Percentiles rank a stretch among this genome's conserved stretches.
Conservation (phyloP, 352 stramenopile genomes). For the Phytophthora melonis region DNA sequence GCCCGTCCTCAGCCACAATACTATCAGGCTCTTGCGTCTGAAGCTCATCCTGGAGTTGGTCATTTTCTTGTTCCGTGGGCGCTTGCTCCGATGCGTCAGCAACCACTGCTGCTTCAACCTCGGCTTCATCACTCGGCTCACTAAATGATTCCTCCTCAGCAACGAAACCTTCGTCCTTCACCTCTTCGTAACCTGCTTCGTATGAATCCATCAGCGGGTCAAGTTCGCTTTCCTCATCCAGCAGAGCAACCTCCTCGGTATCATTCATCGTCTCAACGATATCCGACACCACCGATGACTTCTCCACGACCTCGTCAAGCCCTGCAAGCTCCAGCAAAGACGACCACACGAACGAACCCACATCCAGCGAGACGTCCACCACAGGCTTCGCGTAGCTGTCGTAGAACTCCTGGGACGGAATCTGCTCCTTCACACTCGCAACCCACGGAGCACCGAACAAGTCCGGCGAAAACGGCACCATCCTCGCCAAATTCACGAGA, state of each 20-base stretch:
- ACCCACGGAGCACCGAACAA: conserved; percentile 47
- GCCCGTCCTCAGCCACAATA: background rate
- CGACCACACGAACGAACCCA: conserved; percentile 37
- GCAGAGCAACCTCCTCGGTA: background rate
- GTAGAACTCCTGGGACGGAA: conserved; percentile 45
- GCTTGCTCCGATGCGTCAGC: conserved; percentile 1
- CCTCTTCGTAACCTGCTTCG: conserved; percentile 10
- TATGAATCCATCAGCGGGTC: conserved; percentile 5
- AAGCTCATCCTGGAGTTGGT: background rate
- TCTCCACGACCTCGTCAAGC: conserved; percentile 11
- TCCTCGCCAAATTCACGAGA: conserved; percentile 34
- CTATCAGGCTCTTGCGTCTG: background rate
- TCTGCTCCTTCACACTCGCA: conserved; percentile 40
- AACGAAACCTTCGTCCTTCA: conserved; percentile 14
- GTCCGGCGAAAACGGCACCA: conserved; percentile 58
- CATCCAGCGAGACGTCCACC: conserved; percentile 43
- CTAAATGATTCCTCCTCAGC: background rate
- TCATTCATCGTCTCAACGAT: conserved; percentile 4
- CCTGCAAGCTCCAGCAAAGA: conserved; percentile 35
- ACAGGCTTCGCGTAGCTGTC: conserved; percentile 49
- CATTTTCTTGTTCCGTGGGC: conserved; percentile 8
- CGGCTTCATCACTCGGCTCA: conserved; percentile 5
- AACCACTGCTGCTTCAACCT: conserved; percentile 6
- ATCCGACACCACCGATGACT: conserved; percentile 1
- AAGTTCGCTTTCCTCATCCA: conserved; percentile 11